These are phyloP conservation scores for Actinidia chinensis DNA, from an alignment of 179 eudicot genomes.

Conservation along the genomic window DNA sequence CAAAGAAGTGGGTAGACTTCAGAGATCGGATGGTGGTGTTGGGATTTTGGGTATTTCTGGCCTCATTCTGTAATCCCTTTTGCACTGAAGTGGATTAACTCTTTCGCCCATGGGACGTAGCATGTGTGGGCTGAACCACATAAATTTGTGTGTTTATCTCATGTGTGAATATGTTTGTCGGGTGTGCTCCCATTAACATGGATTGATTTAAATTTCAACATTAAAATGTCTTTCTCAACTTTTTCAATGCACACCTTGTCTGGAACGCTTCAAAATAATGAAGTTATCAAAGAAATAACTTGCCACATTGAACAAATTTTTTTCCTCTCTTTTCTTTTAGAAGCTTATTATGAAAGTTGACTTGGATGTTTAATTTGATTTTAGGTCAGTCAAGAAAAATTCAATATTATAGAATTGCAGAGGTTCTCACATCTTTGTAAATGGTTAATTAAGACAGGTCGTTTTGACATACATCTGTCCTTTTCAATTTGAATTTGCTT, in stretches of 20 bases:
- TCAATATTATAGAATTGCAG: too few species aligned
- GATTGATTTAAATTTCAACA: neutral
- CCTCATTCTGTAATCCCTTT: too few species aligned
- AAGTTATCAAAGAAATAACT: neutral
- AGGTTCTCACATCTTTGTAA: too few species aligned
- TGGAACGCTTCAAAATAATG: neutral
- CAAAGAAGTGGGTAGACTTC: too few species aligned
- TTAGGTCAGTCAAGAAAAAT: neutral
- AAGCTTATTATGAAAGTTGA: neutral
- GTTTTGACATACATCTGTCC: neutral
- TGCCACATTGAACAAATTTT: neutral
- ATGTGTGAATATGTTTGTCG: too few species aligned
- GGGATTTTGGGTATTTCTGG: too few species aligned
- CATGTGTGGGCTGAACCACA: too few species aligned
- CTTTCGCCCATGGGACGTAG: too few species aligned
- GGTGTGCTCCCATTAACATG: too few species aligned
- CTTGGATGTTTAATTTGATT: constrained; percentile 6
- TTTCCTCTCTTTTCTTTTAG: neutral
- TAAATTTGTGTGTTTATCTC: too few species aligned
- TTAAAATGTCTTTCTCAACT: neutral
- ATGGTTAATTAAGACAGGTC: neutral
- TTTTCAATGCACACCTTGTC: neutral
- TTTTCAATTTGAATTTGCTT: neutral
- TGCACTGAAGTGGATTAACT: too few species aligned
- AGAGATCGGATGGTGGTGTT: too few species aligned